Evolutionary conservation across 805 yeast genomes (phyloP).

Genomic region (Cyberlindnera mycetangii): DNA sequence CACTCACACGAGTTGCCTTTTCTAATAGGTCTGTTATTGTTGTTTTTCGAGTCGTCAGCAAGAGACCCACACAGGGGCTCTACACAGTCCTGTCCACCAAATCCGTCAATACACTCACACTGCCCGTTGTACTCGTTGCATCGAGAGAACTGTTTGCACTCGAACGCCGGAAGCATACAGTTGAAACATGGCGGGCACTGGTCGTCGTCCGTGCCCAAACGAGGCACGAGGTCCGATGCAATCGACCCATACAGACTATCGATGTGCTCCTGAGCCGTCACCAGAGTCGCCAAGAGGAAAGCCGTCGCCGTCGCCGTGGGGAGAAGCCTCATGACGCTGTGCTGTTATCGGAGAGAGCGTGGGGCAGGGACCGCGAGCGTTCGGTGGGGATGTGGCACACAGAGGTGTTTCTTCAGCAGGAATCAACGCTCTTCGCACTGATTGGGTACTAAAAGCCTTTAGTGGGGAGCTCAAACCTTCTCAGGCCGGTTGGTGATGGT

Average conservation of each 20-base stretch:
- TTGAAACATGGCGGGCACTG: conserved; percentile 92
- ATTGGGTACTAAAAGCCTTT: too few species aligned
- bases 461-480: too few species aligned
- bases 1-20: conserved; percentile 58
- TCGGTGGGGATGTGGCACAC: too few species aligned
- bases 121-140: conserved; percentile 87
- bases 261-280: neutral
- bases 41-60: conserved; percentile 48
- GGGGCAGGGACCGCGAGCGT: too few species aligned
- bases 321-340: neutral
- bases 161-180: conserved; percentile 87
- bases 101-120: conserved; percentile 91
- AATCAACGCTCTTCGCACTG: too few species aligned
- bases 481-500: too few species aligned
- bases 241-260: conserved; percentile 14
- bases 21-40: conserved; percentile 58
- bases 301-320: neutral
- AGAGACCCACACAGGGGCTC: conserved; percentile 85
- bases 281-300: neutral
- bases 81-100: conserved; percentile 91
- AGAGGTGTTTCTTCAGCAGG: too few species aligned
- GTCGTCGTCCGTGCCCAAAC: conserved; percentile 18
- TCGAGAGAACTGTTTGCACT: conserved; percentile 84
- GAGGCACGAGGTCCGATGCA: neutral
- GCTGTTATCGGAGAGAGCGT: neutral